Evolutionary conservation across 78 protist genomes (phyloP), one percentile per base, ranked within the genome.

Genomic region (Speleostelium caveatum): DNA sequence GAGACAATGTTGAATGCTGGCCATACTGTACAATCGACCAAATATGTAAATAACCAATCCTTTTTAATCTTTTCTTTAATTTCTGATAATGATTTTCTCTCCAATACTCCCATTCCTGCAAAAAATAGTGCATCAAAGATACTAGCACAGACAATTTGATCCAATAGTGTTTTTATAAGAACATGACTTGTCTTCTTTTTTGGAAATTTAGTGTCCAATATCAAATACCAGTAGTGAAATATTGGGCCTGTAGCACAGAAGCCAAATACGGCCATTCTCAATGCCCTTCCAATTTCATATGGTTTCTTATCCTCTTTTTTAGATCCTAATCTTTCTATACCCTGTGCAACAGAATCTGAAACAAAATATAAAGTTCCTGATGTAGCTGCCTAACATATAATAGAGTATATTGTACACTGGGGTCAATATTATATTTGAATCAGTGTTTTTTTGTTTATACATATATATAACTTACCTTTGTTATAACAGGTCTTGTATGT

Each of bases 1-100:
- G 73, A 66, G 36, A 67, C 7, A n/a, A 38, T 66, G 67, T 79
- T 79, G 26, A 69, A 35, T 14, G 67, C 0, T 17, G 88, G 88
- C 88, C 88, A 79, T 26, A 79, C 76, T 7, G 74, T 1, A 79
- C 88, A 79, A 67, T 79, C 88, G 2, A 71, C 75, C 41, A 51
- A 21, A 56, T 79, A 79, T 24, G 88, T 79, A n/a, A 28, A 14
- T 21, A 51, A 60, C 88, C 88, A 79, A 67, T 79, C 88, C 2
- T 79, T 67, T 67, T 79, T 79, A 28, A 79, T 65, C 55, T 79
- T 79, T 2, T 65, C 71, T 55, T 55, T 17, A 19, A 79, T 79
- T 22, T 79, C 35, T 0, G 0, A 53, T 3, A 0, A 17, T 3
- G 7, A 16, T 32, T 79, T 79, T 4, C 75, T 49, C 24, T 79